Conservation (phyloP, 2,329 filamentous ascomycete species). For the Bipolaris bicolor region DNA sequence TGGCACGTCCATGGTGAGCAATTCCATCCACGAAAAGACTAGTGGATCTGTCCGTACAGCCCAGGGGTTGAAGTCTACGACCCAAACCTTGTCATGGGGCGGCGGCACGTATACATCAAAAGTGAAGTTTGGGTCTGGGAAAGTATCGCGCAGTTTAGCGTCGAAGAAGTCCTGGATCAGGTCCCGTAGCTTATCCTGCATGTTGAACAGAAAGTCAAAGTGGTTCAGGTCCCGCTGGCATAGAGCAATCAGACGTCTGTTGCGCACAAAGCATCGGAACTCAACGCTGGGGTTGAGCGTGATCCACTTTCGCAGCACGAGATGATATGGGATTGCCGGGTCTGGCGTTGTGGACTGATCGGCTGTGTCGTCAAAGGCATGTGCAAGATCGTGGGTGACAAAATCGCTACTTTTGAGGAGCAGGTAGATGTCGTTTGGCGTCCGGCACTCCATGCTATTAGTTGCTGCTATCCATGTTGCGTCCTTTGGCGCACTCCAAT, state of each 20-base stretch:
- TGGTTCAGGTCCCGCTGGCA: constrained; percentile 90
- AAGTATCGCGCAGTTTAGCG: constrained; percentile 72
- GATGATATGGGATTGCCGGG: constrained; percentile 70
- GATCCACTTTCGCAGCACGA: constrained; percentile 88
- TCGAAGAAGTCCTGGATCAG: constrained; percentile 80
- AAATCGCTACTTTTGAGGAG: constrained; percentile 95
- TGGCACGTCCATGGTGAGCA: constrained; percentile 73
- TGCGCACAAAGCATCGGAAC: constrained; percentile 93
- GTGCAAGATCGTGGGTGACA: constrained; percentile 89
- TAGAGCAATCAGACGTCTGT: constrained; percentile 78
- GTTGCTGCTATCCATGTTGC: constrained; percentile 86
- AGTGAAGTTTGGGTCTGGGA: constrained; percentile 81
- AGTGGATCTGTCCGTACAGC: constrained; percentile 86
- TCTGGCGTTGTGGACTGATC: constrained; percentile 28
- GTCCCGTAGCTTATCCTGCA: constrained; percentile 70
- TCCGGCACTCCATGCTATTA: constrained; percentile 91
- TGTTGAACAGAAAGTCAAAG: constrained; percentile 77
- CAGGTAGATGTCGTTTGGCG: constrained; percentile 89
- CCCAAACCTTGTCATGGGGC: constrained; percentile 74
- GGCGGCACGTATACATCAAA: constrained; percentile 93
- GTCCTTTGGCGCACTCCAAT: constrained; percentile 97
- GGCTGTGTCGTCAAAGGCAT: constrained; percentile 81
- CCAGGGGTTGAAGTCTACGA: constrained; percentile 97
- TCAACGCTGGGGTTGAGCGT: constrained; percentile 88
- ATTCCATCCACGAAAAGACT: constrained; percentile 87